phyloP scores from a whole-genome alignment of 139 green algal genomes.

The Edaphochlamys debaryana region DNA sequence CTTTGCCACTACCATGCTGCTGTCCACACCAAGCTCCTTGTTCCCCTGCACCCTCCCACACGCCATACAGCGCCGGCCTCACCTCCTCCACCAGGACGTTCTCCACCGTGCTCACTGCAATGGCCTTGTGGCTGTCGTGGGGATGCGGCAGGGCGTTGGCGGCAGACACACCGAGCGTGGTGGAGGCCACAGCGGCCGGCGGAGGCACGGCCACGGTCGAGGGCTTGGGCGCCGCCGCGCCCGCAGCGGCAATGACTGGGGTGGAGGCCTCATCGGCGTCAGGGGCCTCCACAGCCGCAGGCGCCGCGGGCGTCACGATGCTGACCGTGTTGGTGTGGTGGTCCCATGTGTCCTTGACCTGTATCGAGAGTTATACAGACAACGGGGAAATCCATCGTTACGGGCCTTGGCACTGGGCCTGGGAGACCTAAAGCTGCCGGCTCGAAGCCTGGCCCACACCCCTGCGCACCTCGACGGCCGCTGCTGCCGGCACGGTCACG shows the following conservation, averaged over 20 bases:
- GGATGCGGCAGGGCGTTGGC: background rate
- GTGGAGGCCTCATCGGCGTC: background rate
- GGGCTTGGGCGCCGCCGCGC: background rate
- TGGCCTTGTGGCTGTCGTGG: background rate
- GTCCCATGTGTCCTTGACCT: slow-evolving; percentile 5
- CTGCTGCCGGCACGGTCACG: background rate
- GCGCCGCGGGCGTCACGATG: background rate
- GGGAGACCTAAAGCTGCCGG: too few relatives aligned
- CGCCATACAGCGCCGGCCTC: background rate
- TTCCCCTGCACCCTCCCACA: too few relatives aligned
- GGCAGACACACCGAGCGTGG: background rate
- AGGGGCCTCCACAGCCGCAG: background rate
- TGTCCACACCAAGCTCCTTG: too few relatives aligned
- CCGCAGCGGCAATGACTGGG: background rate
- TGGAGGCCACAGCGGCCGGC: background rate
- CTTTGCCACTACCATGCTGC: too few relatives aligned
- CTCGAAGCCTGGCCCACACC: background rate
- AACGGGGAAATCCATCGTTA: too few relatives aligned
- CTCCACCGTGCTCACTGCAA: slow-evolving; percentile 19
- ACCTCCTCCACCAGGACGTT: slow-evolving; percentile 11
- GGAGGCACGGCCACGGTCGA: too few relatives aligned
- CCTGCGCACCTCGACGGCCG: slow-evolving; percentile 16
- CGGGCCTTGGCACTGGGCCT: too few relatives aligned
- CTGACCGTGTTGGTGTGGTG: background rate
- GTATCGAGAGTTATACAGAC: background rate